Evolutionary conservation across 495 filamentous ascomycete genomes (phyloP), one percentile per base, ranked within the genome.

Genomic region (Cairneyella variabilis): DNA sequence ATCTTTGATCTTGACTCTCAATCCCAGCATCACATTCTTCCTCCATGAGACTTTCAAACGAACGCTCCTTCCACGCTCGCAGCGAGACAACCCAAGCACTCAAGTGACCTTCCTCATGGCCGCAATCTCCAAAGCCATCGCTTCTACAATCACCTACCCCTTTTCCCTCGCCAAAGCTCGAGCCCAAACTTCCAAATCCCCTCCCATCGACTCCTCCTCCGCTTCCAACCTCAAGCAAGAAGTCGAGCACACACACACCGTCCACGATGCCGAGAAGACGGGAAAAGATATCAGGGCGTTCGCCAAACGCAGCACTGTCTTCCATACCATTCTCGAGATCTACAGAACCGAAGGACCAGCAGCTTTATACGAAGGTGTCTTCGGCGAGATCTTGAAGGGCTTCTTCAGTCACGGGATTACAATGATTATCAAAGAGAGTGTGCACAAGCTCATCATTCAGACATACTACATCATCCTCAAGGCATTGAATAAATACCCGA

Each of bases 401-500:
- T 95, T 96, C 65, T 84, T 96, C 65, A 83, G 81, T 11, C 89
- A 95, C 59, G 91, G 90, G 1, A 80, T 89, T 22, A 90, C 90
- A n/a, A 95, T 95, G 89, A 68, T 95, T 43, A 79, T 88, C 23
- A 96, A 96, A 68, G 87, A 95, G 48, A 69, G 76, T 14, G 80
- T 90, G n/a, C 90, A 96, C 57, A 69, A 76, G n/a, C 58, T 82
- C 16, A 80, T 96, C 52, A 75, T 95, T 20, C 79, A 57, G 44
- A 32, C 50, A 2, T 63, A 63, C 28, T 63, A 47, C 27, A 2
- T 54, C 5, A 42, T 59, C 22, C 45, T 63, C 8, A 59, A 49
- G 34, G 50, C 53, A 3, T 16, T 63, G 25, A 48, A 59, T 16
- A 49, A 45, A 26, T 63, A 54, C 27, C 60, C 60, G 2, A 42